Evolutionary conservation across 257 asterid genomes (phyloP), one percentile per base, ranked within the genome.

Genomic region (Mentha longifolia): DNA sequence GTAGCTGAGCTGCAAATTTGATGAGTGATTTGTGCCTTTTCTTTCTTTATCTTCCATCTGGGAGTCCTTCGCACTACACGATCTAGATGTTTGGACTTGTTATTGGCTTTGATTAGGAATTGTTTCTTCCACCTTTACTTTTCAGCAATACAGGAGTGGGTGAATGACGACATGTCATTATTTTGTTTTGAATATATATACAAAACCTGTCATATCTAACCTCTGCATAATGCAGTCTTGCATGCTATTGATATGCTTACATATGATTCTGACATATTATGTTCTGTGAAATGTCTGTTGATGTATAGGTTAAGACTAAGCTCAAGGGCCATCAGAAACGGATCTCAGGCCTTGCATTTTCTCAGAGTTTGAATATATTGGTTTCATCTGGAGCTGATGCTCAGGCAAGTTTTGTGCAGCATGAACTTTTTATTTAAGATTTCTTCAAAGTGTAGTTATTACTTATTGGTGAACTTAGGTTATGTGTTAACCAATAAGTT

Each of bases 361-460:
- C 96, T 39, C 97, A 87, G 85, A 89, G 80, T 82, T 81, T 93
- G 85, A 89, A 90, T 82, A 86, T 90, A 74, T 78, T 93, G 81
- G 96, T 93, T 50, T 93, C 98, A 41, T 89, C 98, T 22, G 98
- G 96, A 69, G 96, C 96, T 79, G 98, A 93, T 85, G 96, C 98
- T 15, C 96, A 87, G 95, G 98, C 83, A 85, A 82, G 88, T 76
- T 25, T 25, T 37, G 51, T 46, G 72, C n/a, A 51, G 49, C 20
- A 17, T 63, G 28, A 50, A 55, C 28, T 46, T 41, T 25, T 28
- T 33, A 11, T 33, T 37, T 15, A 20, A 25, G 0, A 12, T 25
- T 30, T 58, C 46, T 20, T 65, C 31, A 7, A 1, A 5, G 49
- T 46, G 35, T 16, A 7, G 39, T 35, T 35, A 35, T 35, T 35